Evolutionary conservation across 2,329 filamentous ascomycete genomes (phyloP).

Genomic region (Aureobasidium melanogenum): DNA sequence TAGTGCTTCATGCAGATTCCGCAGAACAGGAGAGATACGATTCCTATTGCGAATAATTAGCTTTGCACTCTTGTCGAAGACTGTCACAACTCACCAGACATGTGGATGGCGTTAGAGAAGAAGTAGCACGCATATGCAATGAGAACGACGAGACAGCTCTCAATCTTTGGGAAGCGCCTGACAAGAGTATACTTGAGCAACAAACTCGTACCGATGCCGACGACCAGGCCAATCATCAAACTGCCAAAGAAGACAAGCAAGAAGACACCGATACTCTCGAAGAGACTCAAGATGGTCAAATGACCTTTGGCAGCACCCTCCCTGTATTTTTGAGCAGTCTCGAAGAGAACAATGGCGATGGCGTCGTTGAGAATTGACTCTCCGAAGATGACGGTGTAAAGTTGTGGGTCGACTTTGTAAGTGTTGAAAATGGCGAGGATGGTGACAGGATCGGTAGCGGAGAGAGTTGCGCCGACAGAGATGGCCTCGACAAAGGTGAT

Average conservation of each 20-base stretch:
- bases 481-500: slow-evolving; percentile 94
- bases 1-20: slow-evolving; percentile 98
- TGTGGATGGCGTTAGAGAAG: slow-evolving; percentile 88
- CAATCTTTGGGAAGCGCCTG: slow-evolving; percentile 85
- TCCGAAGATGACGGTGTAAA: slow-evolving; percentile 98
- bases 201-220: slow-evolving; percentile 80
- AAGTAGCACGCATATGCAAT: slow-evolving; percentile 97
- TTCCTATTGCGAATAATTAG: slow-evolving; percentile 49
- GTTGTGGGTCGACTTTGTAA: slow-evolving; percentile 97
- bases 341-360: slow-evolving; percentile 96
- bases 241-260: slow-evolving; percentile 94
- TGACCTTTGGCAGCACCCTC: slow-evolving; percentile 60
- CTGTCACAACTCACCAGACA: slow-evolving; percentile 66
- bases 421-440: slow-evolving; percentile 98
- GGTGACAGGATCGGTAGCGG: slow-evolving; percentile 93
- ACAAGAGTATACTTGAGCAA: slow-evolving; percentile 92
- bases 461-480: slow-evolving; percentile 90
- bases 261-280: slow-evolving; percentile 91
- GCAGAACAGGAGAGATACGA: slow-evolving; percentile 93
- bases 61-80: neutral
- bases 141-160: slow-evolving; percentile 87
- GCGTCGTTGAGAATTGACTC: slow-evolving; percentile 98
- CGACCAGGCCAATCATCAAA: slow-evolving; percentile 75
- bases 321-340: slow-evolving; percentile 90
- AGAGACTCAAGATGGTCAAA: slow-evolving; percentile 70